These are phyloP conservation scores for Coemansia sp. DNA, from an alignment of 192 early-diverging fungal genomes.

Conservation along the genomic window DNA sequence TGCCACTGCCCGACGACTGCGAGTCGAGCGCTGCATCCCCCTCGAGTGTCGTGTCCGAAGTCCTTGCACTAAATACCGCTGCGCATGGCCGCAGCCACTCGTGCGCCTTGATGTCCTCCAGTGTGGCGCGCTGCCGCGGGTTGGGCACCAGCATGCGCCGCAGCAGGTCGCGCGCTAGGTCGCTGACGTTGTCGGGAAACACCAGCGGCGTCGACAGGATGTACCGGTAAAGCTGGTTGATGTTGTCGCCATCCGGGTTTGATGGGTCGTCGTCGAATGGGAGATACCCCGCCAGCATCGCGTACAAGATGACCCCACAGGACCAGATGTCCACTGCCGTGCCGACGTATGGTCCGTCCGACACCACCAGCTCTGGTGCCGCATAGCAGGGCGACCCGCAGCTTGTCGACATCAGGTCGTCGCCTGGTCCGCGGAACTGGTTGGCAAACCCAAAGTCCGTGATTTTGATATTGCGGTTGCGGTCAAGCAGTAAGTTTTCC, in stretches of 20 bases:
- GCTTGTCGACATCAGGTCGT: conserved; percentile 86
- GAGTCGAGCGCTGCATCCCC: no score
- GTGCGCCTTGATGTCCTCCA: conserved; percentile 76
- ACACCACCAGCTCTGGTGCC: conserved; percentile 97
- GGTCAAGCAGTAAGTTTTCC: conserved; percentile 94
- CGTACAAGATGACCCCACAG: conserved; percentile 96
- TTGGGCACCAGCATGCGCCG: conserved; percentile 89
- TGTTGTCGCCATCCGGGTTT: conserved; percentile 89
- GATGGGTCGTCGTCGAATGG: conserved; percentile 89
- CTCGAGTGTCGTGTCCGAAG: neutral
- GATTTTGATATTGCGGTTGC: conserved; percentile 88
- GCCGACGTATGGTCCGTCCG: conserved; percentile 92
- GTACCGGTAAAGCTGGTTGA: conserved; percentile 78
- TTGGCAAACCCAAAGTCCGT: conserved; percentile 99
- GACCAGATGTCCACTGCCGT: conserved; percentile 97
- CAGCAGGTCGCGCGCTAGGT: conserved; percentile 75
- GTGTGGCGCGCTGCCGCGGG: conserved; percentile 68
- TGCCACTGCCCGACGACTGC: no score
- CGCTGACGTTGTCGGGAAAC: conserved; percentile 84
- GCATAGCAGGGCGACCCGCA: conserved; percentile 99
- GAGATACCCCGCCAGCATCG: conserved; percentile 86
- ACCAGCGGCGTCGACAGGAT: conserved; percentile 75
- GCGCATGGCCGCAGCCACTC: conserved; percentile 59
- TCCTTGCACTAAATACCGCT: conserved; percentile 37
- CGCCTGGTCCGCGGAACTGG: conserved; percentile 67